Evolutionary conservation across 2,329 filamentous ascomycete species (phyloP), one percentile per base, ranked within the genome.

Genomic region (Mycogone perniciosa): DNA sequence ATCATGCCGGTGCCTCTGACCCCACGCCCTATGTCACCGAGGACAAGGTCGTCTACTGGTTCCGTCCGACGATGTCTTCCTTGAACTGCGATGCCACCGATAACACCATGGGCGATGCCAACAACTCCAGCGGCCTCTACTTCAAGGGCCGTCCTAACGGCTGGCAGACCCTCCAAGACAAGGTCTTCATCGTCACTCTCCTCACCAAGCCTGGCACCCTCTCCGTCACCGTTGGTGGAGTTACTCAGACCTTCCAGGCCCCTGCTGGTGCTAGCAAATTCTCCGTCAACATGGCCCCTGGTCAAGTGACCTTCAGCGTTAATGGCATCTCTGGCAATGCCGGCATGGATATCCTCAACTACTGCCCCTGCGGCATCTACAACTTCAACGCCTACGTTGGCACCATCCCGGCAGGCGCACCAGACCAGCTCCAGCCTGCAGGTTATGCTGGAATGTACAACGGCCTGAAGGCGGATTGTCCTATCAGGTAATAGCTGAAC

Each of bases 371-470:
- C 53, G 73, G 75, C 3, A 67, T 77, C 43, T 77, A 77, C 64
- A 79, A 78, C 62, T 79, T 75, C 66, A 79, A 79, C 54, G 71
- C 74, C 9, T 78, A 75, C 54, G 75, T 78, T 0, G 77, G 77
- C 10, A 74, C 69, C 1, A 64, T 80, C 3, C 75, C 76, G 3
- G 63, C 63, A 0, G 60, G 65, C 10, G 7, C 30, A 27, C 57
- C 61, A 7, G 71, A 74, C 49, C 57, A 62, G 44, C 66, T 74
- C 1, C 61, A 63, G 44, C 58, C 67, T 2, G 64, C 59, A 37
- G 71, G 67, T 5, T 57, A 64, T 20, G 53, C 59, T 2, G 60
- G 54, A 0, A 56, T 67, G 9, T 59, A 56, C n/a, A 53, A 48
- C 13, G 64, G 64, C 20, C 55, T 68, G 27, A 57, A 60, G 27